phyloP scores from a whole-genome alignment of 1,284 basidiomycete genomes.

The Ustilago shanxiensis region DNA sequence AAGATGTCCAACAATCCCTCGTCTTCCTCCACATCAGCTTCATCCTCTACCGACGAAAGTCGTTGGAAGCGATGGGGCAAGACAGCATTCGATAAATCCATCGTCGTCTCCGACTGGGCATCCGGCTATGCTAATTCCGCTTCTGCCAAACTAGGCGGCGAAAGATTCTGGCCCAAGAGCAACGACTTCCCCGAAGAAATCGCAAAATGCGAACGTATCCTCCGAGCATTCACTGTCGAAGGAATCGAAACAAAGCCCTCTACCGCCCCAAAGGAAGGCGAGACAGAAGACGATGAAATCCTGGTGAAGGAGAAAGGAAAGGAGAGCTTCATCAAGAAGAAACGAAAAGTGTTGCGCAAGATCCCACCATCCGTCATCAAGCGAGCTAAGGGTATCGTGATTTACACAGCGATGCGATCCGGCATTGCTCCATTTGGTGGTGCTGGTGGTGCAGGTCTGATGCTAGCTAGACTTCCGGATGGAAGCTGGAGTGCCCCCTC shows the following conservation, averaged over 20 bases:
- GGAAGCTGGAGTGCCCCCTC: constrained; percentile 73
- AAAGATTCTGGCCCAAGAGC: constrained; percentile 74
- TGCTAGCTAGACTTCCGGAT: constrained; percentile 62
- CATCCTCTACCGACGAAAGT: constrained; percentile 15
- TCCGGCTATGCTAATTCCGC: constrained; percentile 64
- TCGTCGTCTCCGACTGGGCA: constrained; percentile 65
- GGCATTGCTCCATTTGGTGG: constrained; percentile 74
- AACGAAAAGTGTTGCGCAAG: constrained; percentile 72
- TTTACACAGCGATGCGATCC: constrained; percentile 73
- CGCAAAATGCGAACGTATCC: constrained; percentile 73
- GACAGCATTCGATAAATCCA: constrained; percentile 57
- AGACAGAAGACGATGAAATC: constrained; percentile 56
- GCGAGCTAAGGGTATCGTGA: constrained; percentile 71
- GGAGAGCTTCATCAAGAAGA: constrained; percentile 67
- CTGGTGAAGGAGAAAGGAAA: constrained; percentile 44
- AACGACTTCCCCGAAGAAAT: constrained; percentile 73
- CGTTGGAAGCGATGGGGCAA: constrained; percentile 54
- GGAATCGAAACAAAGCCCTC: constrained; percentile 57
- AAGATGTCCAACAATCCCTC: constrained; percentile 17
- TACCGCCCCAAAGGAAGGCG: constrained; percentile 13
- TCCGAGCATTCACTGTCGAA: constrained; percentile 67
- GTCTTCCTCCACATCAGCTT: constrained; percentile 9
- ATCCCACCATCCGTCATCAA: constrained; percentile 73
- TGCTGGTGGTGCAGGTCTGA: constrained; percentile 72
- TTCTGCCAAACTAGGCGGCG: constrained; percentile 71